A percentile compares a stretch with the other conserved stretches of the same genome.
These are phyloP conservation scores for Boletus mariae DNA, from an alignment of 1,284 basidiomycete genomes.

Conservation along the genomic window DNA sequence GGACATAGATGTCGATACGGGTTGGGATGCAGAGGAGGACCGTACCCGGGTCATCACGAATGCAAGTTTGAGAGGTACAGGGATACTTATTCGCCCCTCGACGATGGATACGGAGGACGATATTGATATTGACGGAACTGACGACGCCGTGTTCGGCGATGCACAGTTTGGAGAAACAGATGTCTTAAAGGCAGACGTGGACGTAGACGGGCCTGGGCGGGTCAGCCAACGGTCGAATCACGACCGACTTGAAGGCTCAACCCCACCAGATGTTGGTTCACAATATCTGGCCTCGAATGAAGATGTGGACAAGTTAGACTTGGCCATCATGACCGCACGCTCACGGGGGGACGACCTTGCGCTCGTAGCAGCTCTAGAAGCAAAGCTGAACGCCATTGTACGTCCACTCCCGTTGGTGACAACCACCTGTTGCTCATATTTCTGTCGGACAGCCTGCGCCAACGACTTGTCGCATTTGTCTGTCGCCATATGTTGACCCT, in stretches of 20 bases:
- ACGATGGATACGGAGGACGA: constrained; percentile 70
- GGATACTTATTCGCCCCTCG: constrained; percentile 57
- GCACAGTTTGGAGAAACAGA: constrained; percentile 74
- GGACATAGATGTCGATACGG: constrained; percentile 37
- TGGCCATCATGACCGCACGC: constrained; percentile 47
- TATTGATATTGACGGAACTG: constrained; percentile 75
- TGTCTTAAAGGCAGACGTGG: constrained; percentile 39
- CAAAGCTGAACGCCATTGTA: constrained; percentile 57
- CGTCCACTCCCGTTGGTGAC: constrained; percentile 22
- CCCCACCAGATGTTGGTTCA: background rate
- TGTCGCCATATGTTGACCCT: constrained; percentile 72
- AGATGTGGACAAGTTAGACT: constrained; percentile 46
- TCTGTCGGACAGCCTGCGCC: constrained; percentile 37
- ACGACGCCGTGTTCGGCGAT: constrained; percentile 59
- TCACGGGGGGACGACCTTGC: constrained; percentile 44
- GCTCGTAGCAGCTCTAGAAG: constrained; percentile 54
- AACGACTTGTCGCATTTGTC: constrained; percentile 67
- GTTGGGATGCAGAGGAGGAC: constrained; percentile 25
- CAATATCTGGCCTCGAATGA: constrained; percentile 9
- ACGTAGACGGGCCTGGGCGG: constrained; percentile 29
- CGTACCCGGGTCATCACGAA: constrained; percentile 34
- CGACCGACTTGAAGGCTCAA: constrained; percentile 9
- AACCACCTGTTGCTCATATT: background rate
- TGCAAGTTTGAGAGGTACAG: constrained; percentile 43
- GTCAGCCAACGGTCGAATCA: constrained; percentile 14